A percentile compares a stretch with the other conserved stretches of the same genome.
phyloP scores from a whole-genome alignment of 2,329 filamentous ascomycete genomes.

The Myriosclerotinia curreyana region DNA sequence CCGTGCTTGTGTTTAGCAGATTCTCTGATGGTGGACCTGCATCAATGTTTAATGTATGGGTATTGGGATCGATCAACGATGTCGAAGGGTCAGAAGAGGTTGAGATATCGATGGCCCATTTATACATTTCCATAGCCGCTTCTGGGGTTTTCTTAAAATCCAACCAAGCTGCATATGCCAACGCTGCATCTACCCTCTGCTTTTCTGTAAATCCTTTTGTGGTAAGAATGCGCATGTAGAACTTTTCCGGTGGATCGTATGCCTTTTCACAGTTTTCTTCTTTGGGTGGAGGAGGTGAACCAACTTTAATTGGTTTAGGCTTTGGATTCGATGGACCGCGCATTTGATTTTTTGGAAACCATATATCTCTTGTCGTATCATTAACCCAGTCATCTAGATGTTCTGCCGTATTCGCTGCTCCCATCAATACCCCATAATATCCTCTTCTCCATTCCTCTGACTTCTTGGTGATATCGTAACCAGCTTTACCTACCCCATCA shows the following conservation, averaged over 20 bases:
- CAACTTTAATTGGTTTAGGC: constrained; percentile 68
- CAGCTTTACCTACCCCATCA: constrained; percentile 52
- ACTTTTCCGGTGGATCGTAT: constrained; percentile 68
- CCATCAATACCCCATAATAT: constrained; percentile 80
- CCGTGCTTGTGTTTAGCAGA: constrained; percentile 70
- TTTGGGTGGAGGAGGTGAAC: constrained; percentile 58
- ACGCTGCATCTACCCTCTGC: constrained; percentile 76
- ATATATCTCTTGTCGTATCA: constrained; percentile 62
- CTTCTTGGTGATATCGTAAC: constrained; percentile 49
- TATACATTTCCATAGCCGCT: constrained; percentile 69
- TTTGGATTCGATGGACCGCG: constrained; percentile 80
- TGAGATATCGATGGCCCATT: constrained; percentile 73
- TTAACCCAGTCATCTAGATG: constrained; percentile 75
- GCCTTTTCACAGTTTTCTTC: constrained; percentile 73
- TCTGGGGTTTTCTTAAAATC: constrained; percentile 68
- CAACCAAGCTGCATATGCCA: constrained; percentile 82
- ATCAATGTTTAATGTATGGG: constrained; percentile 61
- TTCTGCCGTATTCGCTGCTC: constrained; percentile 72
- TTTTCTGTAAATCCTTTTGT: constrained; percentile 75
- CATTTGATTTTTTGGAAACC: constrained; percentile 71
- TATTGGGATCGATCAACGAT: constrained; percentile 56
- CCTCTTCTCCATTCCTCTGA: constrained; percentile 81
- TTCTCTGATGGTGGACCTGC: constrained; percentile 64
- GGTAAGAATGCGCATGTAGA: constrained; percentile 78
- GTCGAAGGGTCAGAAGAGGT: constrained; percentile 47